Evolutionary conservation across 306 rosid genomes (phyloP).

Genomic region (Abrus pulchellus): DNA sequence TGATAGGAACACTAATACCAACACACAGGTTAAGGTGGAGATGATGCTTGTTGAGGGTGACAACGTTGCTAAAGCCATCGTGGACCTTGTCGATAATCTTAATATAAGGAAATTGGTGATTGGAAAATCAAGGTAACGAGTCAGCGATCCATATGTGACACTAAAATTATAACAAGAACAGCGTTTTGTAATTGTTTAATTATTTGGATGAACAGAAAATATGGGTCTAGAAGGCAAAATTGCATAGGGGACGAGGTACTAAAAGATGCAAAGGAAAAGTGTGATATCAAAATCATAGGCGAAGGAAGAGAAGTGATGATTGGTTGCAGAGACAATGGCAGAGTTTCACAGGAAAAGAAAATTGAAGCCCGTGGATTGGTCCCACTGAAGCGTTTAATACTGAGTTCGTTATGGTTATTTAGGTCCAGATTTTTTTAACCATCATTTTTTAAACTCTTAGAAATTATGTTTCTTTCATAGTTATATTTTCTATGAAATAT

Average conservation of each 20-base stretch:
- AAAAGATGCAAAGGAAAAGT: conserved; percentile 39
- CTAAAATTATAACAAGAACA: not conserved
- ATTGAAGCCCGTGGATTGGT: not conserved
- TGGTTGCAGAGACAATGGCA: not conserved
- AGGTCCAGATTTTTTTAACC: not conserved
- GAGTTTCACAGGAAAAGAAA: not conserved
- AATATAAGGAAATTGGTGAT: conserved; percentile 53
- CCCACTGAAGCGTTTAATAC: conserved; percentile 23
- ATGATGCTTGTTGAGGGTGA: conserved; percentile 46
- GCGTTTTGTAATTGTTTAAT: not conserved
- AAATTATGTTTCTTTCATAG: too few species aligned
- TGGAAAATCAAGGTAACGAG: conserved; percentile 51
- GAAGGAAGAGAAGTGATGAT: conserved; percentile 55
- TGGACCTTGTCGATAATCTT: conserved; percentile 32
- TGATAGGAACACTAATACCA: not conserved
- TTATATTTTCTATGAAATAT: too few species aligned
- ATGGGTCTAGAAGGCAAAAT: conserved; percentile 19
- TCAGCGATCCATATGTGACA: not conserved
- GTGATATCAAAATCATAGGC: conserved; percentile 55
- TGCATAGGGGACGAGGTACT: conserved; percentile 37
- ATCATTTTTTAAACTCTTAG: too few species aligned
- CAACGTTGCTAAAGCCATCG: conserved; percentile 48
- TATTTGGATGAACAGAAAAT: conserved; percentile 42
- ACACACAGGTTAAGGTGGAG: conserved; percentile 55
- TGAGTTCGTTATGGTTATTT: conserved; percentile 29